Percentiles rank a stretch among this genome's conserved stretches.
Evolutionary conservation across 441 rosid genomes (phyloP).

Genomic region (Eutrema salsugineum): DNA sequence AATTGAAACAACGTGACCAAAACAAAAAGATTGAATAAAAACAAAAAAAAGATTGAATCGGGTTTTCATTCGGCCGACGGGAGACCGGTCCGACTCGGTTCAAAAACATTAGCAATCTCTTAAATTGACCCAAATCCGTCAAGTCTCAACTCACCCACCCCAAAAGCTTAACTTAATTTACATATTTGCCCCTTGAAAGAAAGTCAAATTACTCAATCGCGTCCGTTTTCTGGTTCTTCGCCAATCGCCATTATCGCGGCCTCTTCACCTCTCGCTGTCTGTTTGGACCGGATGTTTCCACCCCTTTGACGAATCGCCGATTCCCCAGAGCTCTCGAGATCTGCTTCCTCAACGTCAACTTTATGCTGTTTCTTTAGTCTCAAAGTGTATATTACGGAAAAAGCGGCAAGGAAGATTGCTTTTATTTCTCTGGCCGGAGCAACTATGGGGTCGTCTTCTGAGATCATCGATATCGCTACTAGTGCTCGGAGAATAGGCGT

Average conservation of each 20-base stretch:
- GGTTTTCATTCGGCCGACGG: neutral
- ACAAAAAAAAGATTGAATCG: neutral
- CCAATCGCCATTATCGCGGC: slow-evolving; percentile 21
- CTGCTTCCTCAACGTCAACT: neutral
- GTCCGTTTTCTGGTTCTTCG: neutral
- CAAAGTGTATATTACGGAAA: neutral
- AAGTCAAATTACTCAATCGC: slow-evolving; percentile 27
- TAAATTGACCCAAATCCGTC: too few species aligned
- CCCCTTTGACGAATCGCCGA: neutral
- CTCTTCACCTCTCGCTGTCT: slow-evolving; percentile 17
- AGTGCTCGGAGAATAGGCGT: slow-evolving; percentile 67
- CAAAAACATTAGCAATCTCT: neutral
- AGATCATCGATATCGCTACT: slow-evolving; percentile 62
- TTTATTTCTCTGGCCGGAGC: neutral
- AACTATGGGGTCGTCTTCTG: slow-evolving; percentile 62
- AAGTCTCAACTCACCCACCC: slow-evolving; percentile 13
- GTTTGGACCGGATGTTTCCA: neutral
- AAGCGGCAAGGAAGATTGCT: neutral
- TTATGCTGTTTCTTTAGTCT: neutral
- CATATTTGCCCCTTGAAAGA: neutral
- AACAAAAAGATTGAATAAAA: too few species aligned
- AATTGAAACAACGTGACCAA: too few species aligned
- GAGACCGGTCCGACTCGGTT: neutral
- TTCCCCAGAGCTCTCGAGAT: neutral
- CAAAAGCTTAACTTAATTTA: neutral